Percentiles rank a stretch among this genome's conserved stretches.
These are phyloP conservation scores for Scalesia atractyloides DNA, from an alignment of 129 eudicot genomes.

Conservation along the genomic window DNA sequence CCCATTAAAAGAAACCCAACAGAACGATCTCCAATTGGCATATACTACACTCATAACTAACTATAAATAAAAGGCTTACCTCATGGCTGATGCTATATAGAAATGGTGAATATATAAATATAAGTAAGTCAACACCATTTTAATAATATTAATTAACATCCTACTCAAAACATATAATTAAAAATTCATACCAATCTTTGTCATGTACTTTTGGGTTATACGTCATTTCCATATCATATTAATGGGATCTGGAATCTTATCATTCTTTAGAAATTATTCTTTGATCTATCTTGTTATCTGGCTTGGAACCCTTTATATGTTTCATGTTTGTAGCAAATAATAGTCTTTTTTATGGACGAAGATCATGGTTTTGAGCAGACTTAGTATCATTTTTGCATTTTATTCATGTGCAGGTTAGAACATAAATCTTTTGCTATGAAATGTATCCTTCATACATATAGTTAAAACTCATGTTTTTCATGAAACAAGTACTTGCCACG, in stretches of 20 bases:
- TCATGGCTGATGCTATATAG: conserved; percentile 12
- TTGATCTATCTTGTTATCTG: conserved; percentile 30
- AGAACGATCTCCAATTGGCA: not conserved
- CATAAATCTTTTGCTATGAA: conserved; percentile 10
- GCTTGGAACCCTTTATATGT: not conserved
- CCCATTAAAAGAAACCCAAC: not conserved
- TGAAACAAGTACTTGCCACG: not conserved
- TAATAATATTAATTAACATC: conserved; percentile 4
- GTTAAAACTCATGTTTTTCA: not conserved
- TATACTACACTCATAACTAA: not conserved
- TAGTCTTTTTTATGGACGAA: not conserved
- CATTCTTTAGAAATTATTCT: conserved; percentile 28
- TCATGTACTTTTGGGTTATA: not conserved
- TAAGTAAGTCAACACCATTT: conserved; percentile 25
- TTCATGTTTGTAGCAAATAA: conserved; percentile 1
- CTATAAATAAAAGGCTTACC: conserved; percentile 3
- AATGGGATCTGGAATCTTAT: conserved; percentile 25
- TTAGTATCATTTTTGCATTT: conserved; percentile 14
- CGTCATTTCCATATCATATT: conserved; percentile 22
- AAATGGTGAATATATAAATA: not conserved
- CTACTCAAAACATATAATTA: not conserved
- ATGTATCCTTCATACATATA: not conserved
- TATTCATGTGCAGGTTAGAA: conserved; percentile 37
- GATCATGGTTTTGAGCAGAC: conserved; percentile 30
- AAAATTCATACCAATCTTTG: conserved; percentile 10